These are phyloP conservation scores for Aspergillus diversus DNA, from an alignment of 495 filamentous ascomycete genomes.

Conservation along the genomic window DNA sequence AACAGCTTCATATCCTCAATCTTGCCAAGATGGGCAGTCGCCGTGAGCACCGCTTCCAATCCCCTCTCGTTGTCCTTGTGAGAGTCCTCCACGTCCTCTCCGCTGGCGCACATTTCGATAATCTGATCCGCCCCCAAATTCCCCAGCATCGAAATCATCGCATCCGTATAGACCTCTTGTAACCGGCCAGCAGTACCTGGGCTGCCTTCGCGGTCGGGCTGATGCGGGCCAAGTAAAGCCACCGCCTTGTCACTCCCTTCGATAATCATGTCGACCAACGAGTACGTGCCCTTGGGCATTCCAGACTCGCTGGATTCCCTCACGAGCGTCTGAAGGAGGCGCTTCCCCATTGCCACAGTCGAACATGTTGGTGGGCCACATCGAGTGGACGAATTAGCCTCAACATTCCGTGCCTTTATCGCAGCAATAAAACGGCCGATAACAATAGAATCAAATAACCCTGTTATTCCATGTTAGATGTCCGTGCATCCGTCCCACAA, in stretches of 20 bases:
- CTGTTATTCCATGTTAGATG: neutral
- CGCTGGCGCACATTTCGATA: too few species aligned
- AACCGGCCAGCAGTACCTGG: too few species aligned
- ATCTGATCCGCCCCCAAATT: too few species aligned
- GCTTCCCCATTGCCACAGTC: neutral
- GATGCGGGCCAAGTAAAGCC: neutral
- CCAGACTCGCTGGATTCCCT: too few species aligned
- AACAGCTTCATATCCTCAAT: neutral
- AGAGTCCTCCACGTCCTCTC: neutral
- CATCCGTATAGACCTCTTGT: neutral
- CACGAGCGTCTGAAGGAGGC: neutral
- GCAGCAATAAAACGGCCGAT: constrained; percentile 4
- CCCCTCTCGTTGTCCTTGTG: neutral
- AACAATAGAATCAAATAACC: neutral
- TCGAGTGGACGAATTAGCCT: neutral
- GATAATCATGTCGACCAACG: neutral
- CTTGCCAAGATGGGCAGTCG: constrained; percentile 3
- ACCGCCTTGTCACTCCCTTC: neutral
- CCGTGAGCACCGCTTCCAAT: constrained; percentile 3
- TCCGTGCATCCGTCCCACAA: neutral
- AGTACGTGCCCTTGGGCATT: neutral
- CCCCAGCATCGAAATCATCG: neutral
- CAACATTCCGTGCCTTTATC: neutral
- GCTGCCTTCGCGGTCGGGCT: neutral
- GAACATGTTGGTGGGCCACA: neutral